Evolutionary conservation across 352 stramenopile species (phyloP).

Genomic region (Lagenidium giganteum): DNA sequence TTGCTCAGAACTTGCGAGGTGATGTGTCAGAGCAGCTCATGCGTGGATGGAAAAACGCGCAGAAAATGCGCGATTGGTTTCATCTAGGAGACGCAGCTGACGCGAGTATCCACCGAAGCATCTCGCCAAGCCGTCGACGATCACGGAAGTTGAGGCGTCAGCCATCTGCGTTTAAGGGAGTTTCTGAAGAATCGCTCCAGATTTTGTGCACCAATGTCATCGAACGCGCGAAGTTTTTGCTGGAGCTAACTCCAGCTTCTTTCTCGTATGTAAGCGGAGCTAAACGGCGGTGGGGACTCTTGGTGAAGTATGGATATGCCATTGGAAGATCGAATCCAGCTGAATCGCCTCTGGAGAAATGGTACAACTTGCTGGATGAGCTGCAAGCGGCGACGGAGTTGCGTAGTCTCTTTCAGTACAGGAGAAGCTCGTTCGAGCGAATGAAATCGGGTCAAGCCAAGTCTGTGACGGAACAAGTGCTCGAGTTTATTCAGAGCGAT

Average conservation of each 20-base stretch:
- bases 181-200: slow-evolving; percentile 63
- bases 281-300: slow-evolving; percentile 59
- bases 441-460: slow-evolving; percentile 43
- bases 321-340: slow-evolving; percentile 36
- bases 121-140: slow-evolving; percentile 21
- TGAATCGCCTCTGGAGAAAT: slow-evolving; percentile 63
- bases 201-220: slow-evolving; percentile 75
- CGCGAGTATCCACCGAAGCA: slow-evolving; percentile 29
- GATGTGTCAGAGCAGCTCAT: slow-evolving; percentile 68
- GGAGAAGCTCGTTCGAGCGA: slow-evolving; percentile 67
- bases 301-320: slow-evolving; percentile 68
- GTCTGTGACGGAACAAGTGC: slow-evolving; percentile 75
- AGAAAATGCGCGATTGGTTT: slow-evolving; percentile 87
- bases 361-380: slow-evolving; percentile 77
- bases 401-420: slow-evolving; percentile 63
- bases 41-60: slow-evolving; percentile 75
- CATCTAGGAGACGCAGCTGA: slow-evolving; percentile 73
- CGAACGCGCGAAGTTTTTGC: slow-evolving; percentile 55
- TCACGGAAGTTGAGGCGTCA: slow-evolving; percentile 46
- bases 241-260: slow-evolving; percentile 67
- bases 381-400: slow-evolving; percentile 72
- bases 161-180: slow-evolving; percentile 72
- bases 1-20: slow-evolving; percentile 42
- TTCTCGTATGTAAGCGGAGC: slow-evolving; percentile 73
- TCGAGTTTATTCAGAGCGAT: slow-evolving; percentile 84